Evolutionary conservation across 1,139 yeast species (phyloP).

Genomic region (Entelexis paramagnoliae): DNA sequence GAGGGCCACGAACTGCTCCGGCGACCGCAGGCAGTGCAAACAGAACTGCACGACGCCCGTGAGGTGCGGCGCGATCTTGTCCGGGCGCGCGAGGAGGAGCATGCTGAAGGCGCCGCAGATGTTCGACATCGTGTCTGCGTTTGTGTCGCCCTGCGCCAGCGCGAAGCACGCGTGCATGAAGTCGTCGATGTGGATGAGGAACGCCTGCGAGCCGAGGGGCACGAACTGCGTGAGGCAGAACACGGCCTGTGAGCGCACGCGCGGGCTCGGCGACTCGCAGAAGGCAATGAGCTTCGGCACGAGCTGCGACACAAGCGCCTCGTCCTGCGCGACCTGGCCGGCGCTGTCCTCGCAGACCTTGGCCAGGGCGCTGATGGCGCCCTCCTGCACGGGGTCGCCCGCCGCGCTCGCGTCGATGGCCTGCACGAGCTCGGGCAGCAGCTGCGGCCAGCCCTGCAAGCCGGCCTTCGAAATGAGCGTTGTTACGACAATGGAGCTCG

Average conservation of each 20-base stretch:
- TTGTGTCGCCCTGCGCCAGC: conserved; percentile 43
- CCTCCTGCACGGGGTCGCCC: conserved; percentile 43
- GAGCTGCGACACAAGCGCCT: conserved; percentile 49
- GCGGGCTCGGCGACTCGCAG: conserved; percentile 33
- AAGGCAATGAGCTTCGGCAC: conserved; percentile 54
- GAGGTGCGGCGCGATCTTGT: conserved; percentile 66
- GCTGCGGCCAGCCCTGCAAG: conserved; percentile 60
- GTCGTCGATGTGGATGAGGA: conserved; percentile 54
- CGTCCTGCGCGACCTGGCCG: conserved; percentile 47
- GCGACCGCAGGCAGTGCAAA: conserved; percentile 62
- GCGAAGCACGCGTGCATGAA: conserved; percentile 55
- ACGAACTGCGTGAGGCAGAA: conserved; percentile 71
- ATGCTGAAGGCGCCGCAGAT: conserved; percentile 71
- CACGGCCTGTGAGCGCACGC: conserved; percentile 53
- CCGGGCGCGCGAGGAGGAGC: conserved; percentile 69
- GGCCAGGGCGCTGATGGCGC: conserved; percentile 70
- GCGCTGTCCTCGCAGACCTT: conserved; percentile 84
- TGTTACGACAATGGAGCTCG: conserved; percentile 85
- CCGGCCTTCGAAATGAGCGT: conserved; percentile 69
- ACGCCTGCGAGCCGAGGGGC: conserved; percentile 54
- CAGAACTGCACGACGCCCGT: conserved; percentile 79
- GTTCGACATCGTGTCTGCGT: conserved; percentile 55
- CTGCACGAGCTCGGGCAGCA: conserved; percentile 47
- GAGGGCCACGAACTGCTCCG: conserved; percentile 64
- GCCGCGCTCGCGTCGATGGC: conserved; percentile 25